Evolutionary conservation across 306 rosid species (phyloP).

Genomic region (Acacia crassicarpa): DNA sequence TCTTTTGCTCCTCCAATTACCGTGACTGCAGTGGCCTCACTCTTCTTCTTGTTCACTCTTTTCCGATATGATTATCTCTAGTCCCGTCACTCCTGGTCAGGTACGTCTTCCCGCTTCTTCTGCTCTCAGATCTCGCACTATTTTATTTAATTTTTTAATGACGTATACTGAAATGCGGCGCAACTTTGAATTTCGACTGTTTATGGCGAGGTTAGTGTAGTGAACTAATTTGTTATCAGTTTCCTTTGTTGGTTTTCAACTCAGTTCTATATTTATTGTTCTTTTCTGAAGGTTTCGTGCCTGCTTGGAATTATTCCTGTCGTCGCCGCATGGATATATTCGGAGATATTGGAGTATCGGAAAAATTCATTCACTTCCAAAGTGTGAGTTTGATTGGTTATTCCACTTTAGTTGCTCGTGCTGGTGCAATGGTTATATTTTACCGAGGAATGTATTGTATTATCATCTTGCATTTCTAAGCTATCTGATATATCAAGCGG

Average conservation of each 20-base stretch:
- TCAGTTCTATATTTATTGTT: not conserved
- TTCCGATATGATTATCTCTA: constrained; percentile 49
- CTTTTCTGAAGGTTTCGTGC: constrained; percentile 57
- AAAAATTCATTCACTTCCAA: constrained; percentile 57
- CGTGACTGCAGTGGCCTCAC: constrained; percentile 6
- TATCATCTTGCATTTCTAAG: not conserved
- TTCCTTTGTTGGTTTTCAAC: not conserved
- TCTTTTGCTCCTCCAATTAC: constrained; percentile 32
- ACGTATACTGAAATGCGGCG: not conserved
- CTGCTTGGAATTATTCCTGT: constrained; percentile 69
- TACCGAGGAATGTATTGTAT: not conserved
- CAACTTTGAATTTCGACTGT: not conserved
- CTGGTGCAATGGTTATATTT: not conserved
- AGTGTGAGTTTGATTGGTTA: constrained; percentile 52
- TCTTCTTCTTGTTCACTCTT: constrained; percentile 15
- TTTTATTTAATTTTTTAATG: not conserved
- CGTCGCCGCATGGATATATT: constrained; percentile 67
- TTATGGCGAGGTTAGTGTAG: not conserved
- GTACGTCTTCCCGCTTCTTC: constrained; percentile 39
- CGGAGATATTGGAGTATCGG: constrained; percentile 77
- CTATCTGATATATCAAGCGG: not conserved
- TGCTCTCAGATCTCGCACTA: constrained; percentile 41
- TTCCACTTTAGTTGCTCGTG: constrained; percentile 3
- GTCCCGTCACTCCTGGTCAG: constrained; percentile 87
- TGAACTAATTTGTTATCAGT: not conserved